These are phyloP conservation scores for Malassezia japonica DNA, from an alignment of 1,284 basidiomycete species.

Conservation along the genomic window DNA sequence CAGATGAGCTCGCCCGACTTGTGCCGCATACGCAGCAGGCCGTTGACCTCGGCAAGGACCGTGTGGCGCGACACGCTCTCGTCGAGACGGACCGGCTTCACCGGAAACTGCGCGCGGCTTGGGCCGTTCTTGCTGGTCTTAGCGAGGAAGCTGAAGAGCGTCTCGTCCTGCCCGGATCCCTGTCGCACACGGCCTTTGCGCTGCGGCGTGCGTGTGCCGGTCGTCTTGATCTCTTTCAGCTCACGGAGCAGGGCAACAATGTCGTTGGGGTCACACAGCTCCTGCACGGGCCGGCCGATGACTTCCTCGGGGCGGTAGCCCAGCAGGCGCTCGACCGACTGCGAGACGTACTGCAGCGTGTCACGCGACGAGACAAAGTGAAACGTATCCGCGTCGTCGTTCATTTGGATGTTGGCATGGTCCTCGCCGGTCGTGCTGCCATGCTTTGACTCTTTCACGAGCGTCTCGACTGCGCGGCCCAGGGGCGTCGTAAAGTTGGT, in stretches of 20 bases:
- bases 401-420: constrained; percentile 9
- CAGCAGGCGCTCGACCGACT: constrained; percentile 35
- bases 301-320: constrained; percentile 59
- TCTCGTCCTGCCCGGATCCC: no score
- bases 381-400: constrained; percentile 57
- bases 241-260: constrained; percentile 82
- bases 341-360: constrained; percentile 81
- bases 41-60: constrained; percentile 1
- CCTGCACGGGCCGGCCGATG: constrained; percentile 66
- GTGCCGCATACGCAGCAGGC: constrained; percentile 1
- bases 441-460: not conserved
- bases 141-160: no score
- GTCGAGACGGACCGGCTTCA: not conserved
- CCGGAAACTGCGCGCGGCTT: not conserved
- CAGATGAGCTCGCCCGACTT: not conserved
- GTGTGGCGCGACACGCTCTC: not conserved
- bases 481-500: not conserved
- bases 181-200: no score
- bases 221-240: constrained; percentile 60
- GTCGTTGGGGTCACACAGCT: constrained; percentile 75
- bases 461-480: not conserved
- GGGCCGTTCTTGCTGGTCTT: not conserved
- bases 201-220: not conserved
- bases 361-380: constrained; percentile 83
- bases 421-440: not conserved